phyloP scores from a whole-genome alignment of 495 filamentous ascomycete genomes.

The Penicillium herquei region DNA sequence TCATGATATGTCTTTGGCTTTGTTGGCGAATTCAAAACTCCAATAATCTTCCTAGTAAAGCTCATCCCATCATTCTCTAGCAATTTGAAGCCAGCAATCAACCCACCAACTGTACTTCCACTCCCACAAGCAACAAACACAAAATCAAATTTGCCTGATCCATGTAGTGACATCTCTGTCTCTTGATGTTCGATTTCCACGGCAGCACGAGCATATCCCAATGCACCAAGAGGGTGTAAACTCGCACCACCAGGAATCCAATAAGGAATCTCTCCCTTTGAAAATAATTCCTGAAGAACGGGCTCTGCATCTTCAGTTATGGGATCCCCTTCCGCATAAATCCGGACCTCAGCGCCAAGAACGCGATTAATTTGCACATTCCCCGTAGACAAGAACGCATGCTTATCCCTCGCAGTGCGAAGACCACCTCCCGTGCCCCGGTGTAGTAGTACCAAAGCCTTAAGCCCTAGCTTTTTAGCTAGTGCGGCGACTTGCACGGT shows the following conservation, averaged over 20 bases:
- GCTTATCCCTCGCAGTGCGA: conserved; percentile 9
- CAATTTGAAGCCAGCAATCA: conserved; percentile 41
- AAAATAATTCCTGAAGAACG: conserved; percentile 20
- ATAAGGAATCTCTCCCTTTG: conserved; percentile 23
- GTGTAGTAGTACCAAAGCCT: conserved; percentile 28
- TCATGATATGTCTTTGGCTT: conserved; percentile 28
- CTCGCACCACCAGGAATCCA: conserved; percentile 44
- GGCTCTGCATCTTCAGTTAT: conserved; percentile 16
- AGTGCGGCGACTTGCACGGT: conserved; percentile 38
- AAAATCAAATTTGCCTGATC: conserved; percentile 31
- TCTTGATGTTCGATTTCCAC: conserved; percentile 41
- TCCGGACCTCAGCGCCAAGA: conserved; percentile 39
- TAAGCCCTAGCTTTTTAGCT: conserved; percentile 28
- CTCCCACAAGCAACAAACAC: conserved; percentile 42
- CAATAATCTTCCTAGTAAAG: conserved; percentile 26
- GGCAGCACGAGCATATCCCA: conserved; percentile 40
- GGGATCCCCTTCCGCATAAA: conserved; percentile 22
- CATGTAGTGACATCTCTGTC: conserved; percentile 12
- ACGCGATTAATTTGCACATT: conserved; percentile 33
- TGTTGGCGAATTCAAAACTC: conserved; percentile 37
- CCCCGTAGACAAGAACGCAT: conserved; percentile 22
- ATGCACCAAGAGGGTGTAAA: conserved; percentile 36
- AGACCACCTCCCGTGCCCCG: conserved; percentile 31
- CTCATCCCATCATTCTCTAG: conserved; percentile 18
- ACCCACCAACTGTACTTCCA: conserved; percentile 37